These are phyloP conservation scores for Zygotorulaspora chibaensis DNA, from an alignment of 805 yeast genomes.

Conservation along the genomic window DNA sequence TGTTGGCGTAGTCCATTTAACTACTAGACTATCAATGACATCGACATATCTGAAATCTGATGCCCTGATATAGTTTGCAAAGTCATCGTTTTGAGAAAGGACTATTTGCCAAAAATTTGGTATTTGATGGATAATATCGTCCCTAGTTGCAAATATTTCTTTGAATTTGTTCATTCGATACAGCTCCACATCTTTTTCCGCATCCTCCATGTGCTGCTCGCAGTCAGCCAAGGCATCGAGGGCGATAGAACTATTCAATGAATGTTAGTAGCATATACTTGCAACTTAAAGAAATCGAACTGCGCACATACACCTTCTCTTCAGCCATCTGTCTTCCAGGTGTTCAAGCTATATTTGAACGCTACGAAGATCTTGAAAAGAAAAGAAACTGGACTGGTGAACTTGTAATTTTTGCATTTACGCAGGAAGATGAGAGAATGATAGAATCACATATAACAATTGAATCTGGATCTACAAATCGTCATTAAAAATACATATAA, in stretches of 20 bases:
- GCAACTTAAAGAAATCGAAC: not conserved
- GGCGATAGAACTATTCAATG: slow-evolving; percentile 25
- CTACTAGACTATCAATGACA: slow-evolving; percentile 55
- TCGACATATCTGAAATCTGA: slow-evolving; percentile 78
- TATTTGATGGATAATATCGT: slow-evolving; percentile 47
- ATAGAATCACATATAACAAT: too few relatives aligned
- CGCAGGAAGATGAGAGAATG: too few relatives aligned
- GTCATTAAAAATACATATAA: too few relatives aligned
- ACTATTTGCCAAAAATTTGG: slow-evolving; percentile 88
- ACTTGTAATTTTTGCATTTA: too few relatives aligned
- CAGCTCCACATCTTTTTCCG: slow-evolving; percentile 56
- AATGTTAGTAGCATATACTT: slow-evolving; percentile 1
- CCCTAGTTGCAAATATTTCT: slow-evolving; percentile 55
- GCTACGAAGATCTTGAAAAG: too few relatives aligned
- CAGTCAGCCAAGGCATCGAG: slow-evolving; percentile 50
- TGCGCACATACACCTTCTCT: not conserved
- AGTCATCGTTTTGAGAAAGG: slow-evolving; percentile 76
- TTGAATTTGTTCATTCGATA: slow-evolving; percentile 50
- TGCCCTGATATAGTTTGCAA: slow-evolving; percentile 70
- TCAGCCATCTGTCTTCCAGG: too few relatives aligned
- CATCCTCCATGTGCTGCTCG: slow-evolving; percentile 54
- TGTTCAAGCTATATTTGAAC: too few relatives aligned
- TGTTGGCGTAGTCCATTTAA: slow-evolving; percentile 44
- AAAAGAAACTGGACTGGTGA: too few relatives aligned
- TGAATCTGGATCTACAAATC: too few relatives aligned